A percentile compares a stretch with the other conserved stretches of the same genome.
These are phyloP conservation scores for Metarhizium brunneum DNA, from an alignment of 2,329 filamentous ascomycete species.

Conservation along the genomic window DNA sequence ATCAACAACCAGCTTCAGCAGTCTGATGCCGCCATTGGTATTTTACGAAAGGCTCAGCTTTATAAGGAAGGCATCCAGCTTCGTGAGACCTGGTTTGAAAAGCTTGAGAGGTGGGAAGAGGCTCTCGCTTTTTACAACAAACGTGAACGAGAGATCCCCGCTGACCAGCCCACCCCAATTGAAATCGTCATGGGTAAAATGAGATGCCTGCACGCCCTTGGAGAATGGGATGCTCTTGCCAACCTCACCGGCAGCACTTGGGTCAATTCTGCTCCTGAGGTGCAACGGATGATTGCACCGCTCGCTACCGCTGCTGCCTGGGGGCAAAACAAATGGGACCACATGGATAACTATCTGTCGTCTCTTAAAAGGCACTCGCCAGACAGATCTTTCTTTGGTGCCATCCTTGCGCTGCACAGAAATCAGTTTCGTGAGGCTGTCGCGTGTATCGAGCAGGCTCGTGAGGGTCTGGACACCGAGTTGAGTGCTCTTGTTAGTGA, in stretches of 20 bases:
- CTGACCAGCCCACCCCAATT: slow-evolving; percentile 55
- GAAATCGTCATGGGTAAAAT: slow-evolving; percentile 99
- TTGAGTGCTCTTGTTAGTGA: slow-evolving; percentile 94
- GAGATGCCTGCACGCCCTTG: slow-evolving; percentile 92
- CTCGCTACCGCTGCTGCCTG: slow-evolving; percentile 92
- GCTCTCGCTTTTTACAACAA: slow-evolving; percentile 86
- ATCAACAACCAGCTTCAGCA: slow-evolving; percentile 99
- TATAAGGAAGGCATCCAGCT: slow-evolving; percentile 91
- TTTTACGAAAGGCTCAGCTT: slow-evolving; percentile 87
- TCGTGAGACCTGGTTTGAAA: slow-evolving; percentile 98
- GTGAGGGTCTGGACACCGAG: slow-evolving; percentile 91
- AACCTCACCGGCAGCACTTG: slow-evolving; percentile 86
- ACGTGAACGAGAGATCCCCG: slow-evolving; percentile 61
- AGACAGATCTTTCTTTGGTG: slow-evolving; percentile 94
- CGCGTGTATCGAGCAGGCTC: slow-evolving; percentile 81
- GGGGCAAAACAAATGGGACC: slow-evolving; percentile 93
- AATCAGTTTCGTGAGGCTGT: slow-evolving; percentile 91
- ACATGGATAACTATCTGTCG: slow-evolving; percentile 94
- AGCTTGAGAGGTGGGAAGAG: slow-evolving; percentile 96
- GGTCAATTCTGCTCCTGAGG: slow-evolving; percentile 78
- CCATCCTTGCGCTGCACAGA: slow-evolving; percentile 86
- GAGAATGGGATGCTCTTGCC: slow-evolving; percentile 93
- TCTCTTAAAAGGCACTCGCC: slow-evolving; percentile 93
- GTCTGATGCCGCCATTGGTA: slow-evolving; percentile 96
- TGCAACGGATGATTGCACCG: slow-evolving; percentile 84